phyloP scores from a whole-genome alignment of 768 basidiomycete genomes.

The Suillus subaureus region DNA sequence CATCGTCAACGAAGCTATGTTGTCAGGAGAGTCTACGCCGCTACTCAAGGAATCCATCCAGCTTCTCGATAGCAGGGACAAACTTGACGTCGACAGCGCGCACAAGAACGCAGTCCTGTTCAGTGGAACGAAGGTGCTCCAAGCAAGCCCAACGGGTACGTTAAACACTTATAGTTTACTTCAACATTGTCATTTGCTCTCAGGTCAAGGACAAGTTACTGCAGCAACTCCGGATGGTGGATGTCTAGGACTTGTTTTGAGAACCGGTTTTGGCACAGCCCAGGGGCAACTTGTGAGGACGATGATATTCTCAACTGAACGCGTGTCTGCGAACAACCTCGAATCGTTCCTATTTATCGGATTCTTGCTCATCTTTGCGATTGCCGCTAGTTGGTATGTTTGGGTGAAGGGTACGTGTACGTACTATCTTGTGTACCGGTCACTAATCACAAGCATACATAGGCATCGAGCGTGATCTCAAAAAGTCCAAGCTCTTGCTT shows the following conservation, averaged over 20 bases:
- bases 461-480: slow-evolving; percentile 91
- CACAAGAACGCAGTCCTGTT: slow-evolving; percentile 92
- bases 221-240: slow-evolving; percentile 86
- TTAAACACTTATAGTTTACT: slow-evolving; percentile 39
- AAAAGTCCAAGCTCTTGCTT: slow-evolving; percentile 92
- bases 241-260: slow-evolving; percentile 88
- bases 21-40: slow-evolving; percentile 97
- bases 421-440: neutral
- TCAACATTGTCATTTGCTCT: neutral
- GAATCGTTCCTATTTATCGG: slow-evolving; percentile 98
- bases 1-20: slow-evolving; percentile 99
- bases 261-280: slow-evolving; percentile 96
- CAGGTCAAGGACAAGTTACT: slow-evolving; percentile 37
- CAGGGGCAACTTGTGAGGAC: slow-evolving; percentile 97
- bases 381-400: slow-evolving; percentile 97
- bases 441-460: neutral
- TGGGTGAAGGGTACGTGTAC: slow-evolving; percentile 87
- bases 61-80: slow-evolving; percentile 72
- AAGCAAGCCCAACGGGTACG: slow-evolving; percentile 58
- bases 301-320: slow-evolving; percentile 98
- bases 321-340: slow-evolving; percentile 93
- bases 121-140: slow-evolving; percentile 96
- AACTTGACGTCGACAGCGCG: slow-evolving; percentile 79
- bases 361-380: slow-evolving; percentile 95
- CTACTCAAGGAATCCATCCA: slow-evolving; percentile 95